These are phyloP conservation scores for Aspergillus ustus DNA, from an alignment of 2,329 filamentous ascomycete species.

Conservation along the genomic window DNA sequence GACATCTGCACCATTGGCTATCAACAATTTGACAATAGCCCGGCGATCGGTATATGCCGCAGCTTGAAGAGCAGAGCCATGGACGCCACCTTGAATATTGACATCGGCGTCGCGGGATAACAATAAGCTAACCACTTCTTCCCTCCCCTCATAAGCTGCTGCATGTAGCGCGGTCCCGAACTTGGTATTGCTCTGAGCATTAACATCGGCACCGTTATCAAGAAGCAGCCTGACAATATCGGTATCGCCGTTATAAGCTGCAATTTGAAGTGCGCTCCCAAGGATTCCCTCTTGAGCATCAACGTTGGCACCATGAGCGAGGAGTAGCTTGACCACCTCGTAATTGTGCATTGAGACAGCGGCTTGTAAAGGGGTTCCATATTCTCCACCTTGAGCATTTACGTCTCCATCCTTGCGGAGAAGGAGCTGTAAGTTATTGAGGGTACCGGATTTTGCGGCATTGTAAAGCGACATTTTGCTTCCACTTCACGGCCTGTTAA, in stretches of 20 bases:
- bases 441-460: neutral
- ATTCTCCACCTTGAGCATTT: neutral
- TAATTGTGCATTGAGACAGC: neutral
- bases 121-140: neutral
- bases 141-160: neutral
- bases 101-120: neutral
- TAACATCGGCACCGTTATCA: neutral
- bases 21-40: neutral
- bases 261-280: neutral
- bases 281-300: neutral
- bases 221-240: neutral
- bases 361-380: neutral
- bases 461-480: neutral
- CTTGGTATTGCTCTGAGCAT: neutral
- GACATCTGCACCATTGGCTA: neutral
- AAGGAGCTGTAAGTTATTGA: neutral
- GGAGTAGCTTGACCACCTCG: neutral
- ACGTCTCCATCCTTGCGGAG: neutral
- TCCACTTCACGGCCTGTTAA: neutral
- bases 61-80: constrained; percentile 1
- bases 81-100: neutral
- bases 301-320: neutral
- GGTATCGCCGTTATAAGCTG: neutral
- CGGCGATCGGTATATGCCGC: neutral
- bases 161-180: neutral